Base-by-base conservation (phyloP, 2,329 filamentous ascomycete genomes). In the Penicillium digitatum region DNA sequence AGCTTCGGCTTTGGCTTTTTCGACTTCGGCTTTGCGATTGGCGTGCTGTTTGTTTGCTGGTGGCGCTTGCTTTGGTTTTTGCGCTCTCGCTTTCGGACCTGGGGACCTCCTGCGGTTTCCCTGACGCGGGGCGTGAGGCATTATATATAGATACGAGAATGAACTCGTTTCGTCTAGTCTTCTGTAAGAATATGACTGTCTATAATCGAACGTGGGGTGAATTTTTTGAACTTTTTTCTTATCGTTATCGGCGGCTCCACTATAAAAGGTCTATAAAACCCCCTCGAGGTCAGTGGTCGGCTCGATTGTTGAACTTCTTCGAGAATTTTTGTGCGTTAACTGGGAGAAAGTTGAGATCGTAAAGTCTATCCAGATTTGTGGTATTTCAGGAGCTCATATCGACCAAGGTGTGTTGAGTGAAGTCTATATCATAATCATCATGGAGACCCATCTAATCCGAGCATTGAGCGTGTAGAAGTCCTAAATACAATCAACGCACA, bases 21-120 rank as follows among this genome's bases (percentile, higher is more conserved):
- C 24, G 37, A 42, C 20, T 43, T 55, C 52, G 27, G 38, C 34
- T 48, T 56, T 52, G 42, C 47, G 47, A 52, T 53, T 47, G 29
- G 42, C 42, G 24, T 56, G 48, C 34, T 57, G 46, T 50, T 56
- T 47, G 53, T 55, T 58, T 34, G 53, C 32, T 20, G 56, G 54
- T 3, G 54, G 54, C 10, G 54, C 48, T 37, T 56, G 54, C 18
- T 56, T 56, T 9, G 49, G 48, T n/a, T 39, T 44, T 39, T 34
- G 35, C 22, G 54, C 32, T 31, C 39, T 56, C 14, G 37, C 42
- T 43, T 26, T 45, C 5, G 49, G 49, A 24, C 48, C 48, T 24
- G 48, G 48, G 22, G 54, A 53, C 42, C 48, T 52, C 37, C 44
- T 56, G 37, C 54, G 49, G 48, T 56, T 56, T 43, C 54, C 54